A percentile compares a stretch with the other conserved stretches of the same genome.
phyloP scores from a whole-genome alignment of 2,329 filamentous ascomycete genomes.

The Cryphonectria parasitica region DNA sequence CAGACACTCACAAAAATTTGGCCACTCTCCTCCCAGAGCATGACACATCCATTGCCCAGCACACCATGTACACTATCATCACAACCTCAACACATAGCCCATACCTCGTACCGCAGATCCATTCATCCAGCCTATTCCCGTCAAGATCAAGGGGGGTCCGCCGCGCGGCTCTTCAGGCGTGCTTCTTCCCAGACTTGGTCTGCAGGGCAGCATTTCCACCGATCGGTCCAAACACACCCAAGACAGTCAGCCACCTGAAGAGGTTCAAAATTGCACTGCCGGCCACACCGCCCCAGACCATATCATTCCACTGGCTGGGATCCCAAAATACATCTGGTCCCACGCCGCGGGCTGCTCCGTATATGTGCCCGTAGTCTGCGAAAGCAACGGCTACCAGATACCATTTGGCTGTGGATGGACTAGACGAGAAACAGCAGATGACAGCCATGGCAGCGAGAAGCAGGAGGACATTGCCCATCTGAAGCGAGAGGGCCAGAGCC shows the following conservation, averaged over 20 bases:
- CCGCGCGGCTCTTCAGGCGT: neutral
- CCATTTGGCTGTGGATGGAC: slow-evolving; percentile 32
- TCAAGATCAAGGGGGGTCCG: neutral
- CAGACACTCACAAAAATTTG: neutral
- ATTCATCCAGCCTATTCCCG: neutral
- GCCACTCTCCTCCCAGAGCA: neutral
- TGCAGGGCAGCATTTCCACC: neutral
- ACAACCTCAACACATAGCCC: neutral
- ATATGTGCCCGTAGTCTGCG: slow-evolving; percentile 42
- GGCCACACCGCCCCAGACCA: slow-evolving; percentile 36
- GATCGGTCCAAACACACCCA: slow-evolving; percentile 35
- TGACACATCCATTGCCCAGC: neutral
- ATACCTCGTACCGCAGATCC: neutral
- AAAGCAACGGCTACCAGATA: slow-evolving; percentile 38
- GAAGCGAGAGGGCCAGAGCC: slow-evolving; percentile 34
- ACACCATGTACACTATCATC: neutral
- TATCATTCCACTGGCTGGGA: slow-evolving; percentile 36
- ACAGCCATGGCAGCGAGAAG: slow-evolving; percentile 38
- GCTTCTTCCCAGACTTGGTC: slow-evolving; percentile 5
- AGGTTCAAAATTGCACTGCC: slow-evolving; percentile 37
- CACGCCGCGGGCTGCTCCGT: slow-evolving; percentile 37
- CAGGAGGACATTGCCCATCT: slow-evolving; percentile 39
- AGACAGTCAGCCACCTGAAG: slow-evolving; percentile 35
- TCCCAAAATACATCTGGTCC: slow-evolving; percentile 36
- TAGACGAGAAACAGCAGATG: slow-evolving; percentile 38